phyloP scores from a whole-genome alignment of 805 yeast genomes.

The Pichia nakasei region DNA sequence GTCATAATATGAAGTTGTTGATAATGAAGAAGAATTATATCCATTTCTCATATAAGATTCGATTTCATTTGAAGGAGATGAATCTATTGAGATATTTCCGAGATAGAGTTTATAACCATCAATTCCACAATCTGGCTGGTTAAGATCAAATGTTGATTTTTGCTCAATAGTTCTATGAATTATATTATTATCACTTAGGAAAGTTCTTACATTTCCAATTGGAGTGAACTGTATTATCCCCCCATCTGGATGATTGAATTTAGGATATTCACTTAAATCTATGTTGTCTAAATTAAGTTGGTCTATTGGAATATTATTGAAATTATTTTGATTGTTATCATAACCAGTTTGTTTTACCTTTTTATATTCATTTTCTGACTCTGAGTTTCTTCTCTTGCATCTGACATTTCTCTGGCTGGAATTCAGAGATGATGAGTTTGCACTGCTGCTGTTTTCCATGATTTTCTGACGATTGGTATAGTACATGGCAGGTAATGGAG shows the following conservation, averaged over 20 bases:
- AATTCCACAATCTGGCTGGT: constrained; percentile 25
- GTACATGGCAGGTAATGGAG: constrained; percentile 5
- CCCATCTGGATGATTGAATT: constrained; percentile 53
- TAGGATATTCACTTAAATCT: constrained; percentile 40
- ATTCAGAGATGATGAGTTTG: constrained; percentile 2
- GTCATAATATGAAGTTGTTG: constrained; percentile 7
- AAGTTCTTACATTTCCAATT: constrained; percentile 48
- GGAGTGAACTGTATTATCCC: constrained; percentile 56
- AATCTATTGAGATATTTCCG: constrained; percentile 17
- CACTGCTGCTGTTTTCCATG: constrained; percentile 5
- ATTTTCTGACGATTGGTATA: constrained; percentile 13
- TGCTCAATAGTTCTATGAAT: constrained; percentile 42
- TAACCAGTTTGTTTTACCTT: constrained; percentile 20
- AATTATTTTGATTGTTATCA: constrained; percentile 18
- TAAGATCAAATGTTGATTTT: constrained; percentile 27
- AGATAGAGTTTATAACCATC: constrained; percentile 29
- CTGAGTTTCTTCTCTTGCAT: constrained; percentile 31
- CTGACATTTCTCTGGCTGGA: constrained; percentile 5
- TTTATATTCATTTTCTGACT: constrained; percentile 24
- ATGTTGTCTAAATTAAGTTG: constrained; percentile 22
- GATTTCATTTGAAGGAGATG: constrained; percentile 21
- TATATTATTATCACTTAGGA: constrained; percentile 34
- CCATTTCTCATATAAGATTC: constrained; percentile 29
- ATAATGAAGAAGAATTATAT: constrained; percentile 7
- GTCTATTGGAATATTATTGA: constrained; percentile 10